A percentile compares a stretch with the other conserved stretches of the same genome.
Evolutionary conservation across 371 early-diverging fungal species (phyloP).

Genomic region (Mucor ambiguus): DNA sequence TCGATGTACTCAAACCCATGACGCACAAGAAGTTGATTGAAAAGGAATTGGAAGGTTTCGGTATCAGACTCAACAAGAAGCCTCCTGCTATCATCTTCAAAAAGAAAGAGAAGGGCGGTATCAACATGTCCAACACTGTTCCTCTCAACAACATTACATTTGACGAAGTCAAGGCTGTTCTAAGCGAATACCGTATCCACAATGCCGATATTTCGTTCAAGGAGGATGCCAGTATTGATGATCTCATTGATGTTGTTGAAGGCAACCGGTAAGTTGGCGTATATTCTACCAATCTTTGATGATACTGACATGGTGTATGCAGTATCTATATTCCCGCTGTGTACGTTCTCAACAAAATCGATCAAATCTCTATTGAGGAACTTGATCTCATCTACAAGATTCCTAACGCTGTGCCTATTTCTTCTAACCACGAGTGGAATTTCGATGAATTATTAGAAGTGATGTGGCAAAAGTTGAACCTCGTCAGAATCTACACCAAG

Average conservation of each 20-base stretch:
- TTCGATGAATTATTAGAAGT: constrained; percentile 97
- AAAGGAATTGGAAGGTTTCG: constrained; percentile 98
- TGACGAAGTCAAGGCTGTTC: constrained; percentile 86
- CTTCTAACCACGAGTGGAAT: constrained; percentile 98
- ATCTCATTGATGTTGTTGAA: constrained; percentile 96
- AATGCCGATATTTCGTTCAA: constrained; percentile 93
- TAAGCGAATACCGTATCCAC: constrained; percentile 92
- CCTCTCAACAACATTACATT: constrained; percentile 83
- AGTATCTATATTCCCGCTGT: constrained; percentile 80
- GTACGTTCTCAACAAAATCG: constrained; percentile 97
- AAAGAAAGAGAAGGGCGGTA: constrained; percentile 95
- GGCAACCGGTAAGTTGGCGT: constrained; percentile 28
- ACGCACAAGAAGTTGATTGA: constrained; percentile 96
- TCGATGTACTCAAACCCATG: constrained; percentile 97
- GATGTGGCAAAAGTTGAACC: constrained; percentile 89
- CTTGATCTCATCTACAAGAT: constrained; percentile 95
- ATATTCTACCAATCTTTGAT: too few species aligned
- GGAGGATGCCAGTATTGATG: constrained; percentile 88
- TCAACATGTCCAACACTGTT: constrained; percentile 88
- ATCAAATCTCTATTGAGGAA: constrained; percentile 93
- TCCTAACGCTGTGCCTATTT: constrained; percentile 98
- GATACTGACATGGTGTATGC: neutral
- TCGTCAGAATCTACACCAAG: constrained; percentile 93
- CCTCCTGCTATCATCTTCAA: constrained; percentile 96
- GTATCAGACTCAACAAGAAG: constrained; percentile 96